These are phyloP conservation scores for Coelastrella sp. DNA, from an alignment of 139 green algal species.

Conservation along the genomic window DNA sequence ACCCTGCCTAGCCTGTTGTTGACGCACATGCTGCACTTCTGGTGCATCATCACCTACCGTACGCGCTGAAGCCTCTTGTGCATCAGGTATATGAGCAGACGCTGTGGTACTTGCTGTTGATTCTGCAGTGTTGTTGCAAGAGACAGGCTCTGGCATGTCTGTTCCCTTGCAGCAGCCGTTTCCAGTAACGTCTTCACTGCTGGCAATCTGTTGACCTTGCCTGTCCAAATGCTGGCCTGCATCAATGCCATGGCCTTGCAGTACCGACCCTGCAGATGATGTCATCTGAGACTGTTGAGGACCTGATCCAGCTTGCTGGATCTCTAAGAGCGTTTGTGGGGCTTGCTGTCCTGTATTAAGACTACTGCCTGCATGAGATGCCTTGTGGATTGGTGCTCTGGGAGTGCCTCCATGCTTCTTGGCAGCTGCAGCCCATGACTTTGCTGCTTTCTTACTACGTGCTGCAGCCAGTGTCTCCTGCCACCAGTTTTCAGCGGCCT, in stretches of 20 bases:
- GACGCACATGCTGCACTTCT: neutral
- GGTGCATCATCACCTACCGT: neutral
- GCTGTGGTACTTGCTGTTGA: neutral
- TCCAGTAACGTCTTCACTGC: too few species aligned
- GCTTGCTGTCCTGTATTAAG: slow-evolving; percentile 20
- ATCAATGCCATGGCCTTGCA: too few species aligned
- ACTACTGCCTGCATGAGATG: neutral
- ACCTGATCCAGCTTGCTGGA: neutral
- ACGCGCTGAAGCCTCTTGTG: neutral
- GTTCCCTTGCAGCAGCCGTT: too few species aligned
- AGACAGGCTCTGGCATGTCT: too few species aligned
- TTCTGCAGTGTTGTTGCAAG: neutral
- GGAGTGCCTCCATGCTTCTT: slow-evolving; percentile 9
- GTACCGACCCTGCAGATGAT: too few species aligned
- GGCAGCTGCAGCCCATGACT: neutral
- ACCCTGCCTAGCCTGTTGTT: too few species aligned
- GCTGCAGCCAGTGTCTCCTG: slow-evolving; percentile 14
- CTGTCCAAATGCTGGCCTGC: too few species aligned
- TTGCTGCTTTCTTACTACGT: neutral
- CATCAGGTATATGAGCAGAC: too few species aligned
- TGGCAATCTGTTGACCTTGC: too few species aligned
- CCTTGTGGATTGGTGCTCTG: slow-evolving; percentile 11
- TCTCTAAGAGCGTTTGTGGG: neutral
- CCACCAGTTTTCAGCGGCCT: slow-evolving; percentile 35
- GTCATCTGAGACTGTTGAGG: too few species aligned